These are phyloP conservation scores for Cladosporium cucumerinum DNA, from an alignment of 2,329 filamentous ascomycete species.

Conservation along the genomic window DNA sequence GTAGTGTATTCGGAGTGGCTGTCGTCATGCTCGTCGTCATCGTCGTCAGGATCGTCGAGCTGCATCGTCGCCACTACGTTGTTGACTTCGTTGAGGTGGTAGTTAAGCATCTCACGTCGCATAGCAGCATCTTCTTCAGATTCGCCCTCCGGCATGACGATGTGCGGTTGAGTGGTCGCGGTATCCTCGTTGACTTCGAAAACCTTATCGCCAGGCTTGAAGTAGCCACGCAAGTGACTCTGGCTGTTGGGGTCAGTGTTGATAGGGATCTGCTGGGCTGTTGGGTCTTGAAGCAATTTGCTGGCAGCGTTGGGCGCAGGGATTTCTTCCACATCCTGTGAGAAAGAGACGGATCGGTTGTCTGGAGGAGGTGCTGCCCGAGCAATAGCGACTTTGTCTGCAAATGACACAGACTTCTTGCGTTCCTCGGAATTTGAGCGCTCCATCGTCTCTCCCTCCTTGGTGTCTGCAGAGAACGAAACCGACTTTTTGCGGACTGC, in stretches of 20 bases:
- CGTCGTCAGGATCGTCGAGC: conserved; percentile 61
- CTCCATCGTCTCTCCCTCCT: conserved; percentile 40
- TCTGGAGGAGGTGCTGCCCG: conserved; percentile 35
- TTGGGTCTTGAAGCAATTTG: not conserved
- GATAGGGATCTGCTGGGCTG: not conserved
- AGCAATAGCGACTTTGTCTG: conserved; percentile 35
- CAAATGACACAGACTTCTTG: conserved; percentile 35
- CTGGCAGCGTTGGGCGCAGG: conserved; percentile 19
- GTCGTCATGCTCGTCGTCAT: conserved; percentile 45
- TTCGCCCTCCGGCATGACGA: conserved; percentile 70
- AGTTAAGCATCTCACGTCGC: conserved; percentile 84
- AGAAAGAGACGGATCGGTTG: conserved; percentile 33
- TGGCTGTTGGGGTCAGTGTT: conserved; percentile 22
- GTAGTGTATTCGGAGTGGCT: conserved; percentile 36
- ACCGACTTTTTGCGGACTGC: conserved; percentile 53
- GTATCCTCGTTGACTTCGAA: conserved; percentile 45
- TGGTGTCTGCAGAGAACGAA: conserved; percentile 61
- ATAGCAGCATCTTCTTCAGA: conserved; percentile 74
- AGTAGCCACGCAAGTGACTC: conserved; percentile 28
- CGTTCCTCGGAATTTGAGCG: conserved; percentile 33
- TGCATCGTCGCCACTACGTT: conserved; percentile 90
- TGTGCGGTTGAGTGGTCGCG: conserved; percentile 39
- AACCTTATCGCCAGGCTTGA: conserved; percentile 39
- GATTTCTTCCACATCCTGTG: conserved; percentile 33
- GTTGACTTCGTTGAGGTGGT: conserved; percentile 82